phyloP scores from a whole-genome alignment of 2,329 filamentous ascomycete species.

The Akanthomyces dipterigenus region DNA sequence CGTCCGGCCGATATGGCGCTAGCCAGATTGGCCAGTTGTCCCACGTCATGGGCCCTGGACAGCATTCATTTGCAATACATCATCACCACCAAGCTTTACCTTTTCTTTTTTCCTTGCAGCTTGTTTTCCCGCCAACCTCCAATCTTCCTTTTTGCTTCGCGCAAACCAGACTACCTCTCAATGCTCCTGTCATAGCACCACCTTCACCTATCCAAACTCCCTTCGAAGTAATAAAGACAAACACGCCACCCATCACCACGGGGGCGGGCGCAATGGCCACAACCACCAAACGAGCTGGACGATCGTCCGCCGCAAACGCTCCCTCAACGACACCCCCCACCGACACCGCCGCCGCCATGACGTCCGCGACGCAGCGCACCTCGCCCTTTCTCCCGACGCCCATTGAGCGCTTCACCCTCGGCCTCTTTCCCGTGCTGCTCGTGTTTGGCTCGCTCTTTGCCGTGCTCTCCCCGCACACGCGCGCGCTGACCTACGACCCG shows the following conservation, averaged over 20 bases:
- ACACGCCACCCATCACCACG: not conserved
- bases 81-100: not conserved
- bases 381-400: conserved; percentile 63
- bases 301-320: not conserved
- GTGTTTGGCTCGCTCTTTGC: conserved; percentile 77
- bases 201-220: not conserved
- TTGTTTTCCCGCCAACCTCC: not conserved
- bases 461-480: conserved; percentile 65
- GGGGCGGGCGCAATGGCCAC: conserved; percentile 19
- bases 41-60: not conserved
- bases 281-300: conserved; percentile 17
- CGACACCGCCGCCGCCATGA: conserved; percentile 11
- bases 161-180: not conserved
- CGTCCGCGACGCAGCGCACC: conserved; percentile 29
- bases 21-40: not conserved
- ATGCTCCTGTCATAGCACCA: not conserved
- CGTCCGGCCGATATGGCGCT: not conserved
- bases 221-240: not conserved
- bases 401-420: conserved; percentile 58
- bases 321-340: conserved; percentile 5
- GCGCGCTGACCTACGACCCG: conserved; percentile 55
- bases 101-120: not conserved
- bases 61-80: not conserved
- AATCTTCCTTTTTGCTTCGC: not conserved
- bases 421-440: conserved; percentile 70